Evolutionary conservation across 768 basidiomycete genomes (phyloP), one percentile per base, ranked within the genome.

Genomic region (Naganishia vaughanmartiniae): DNA sequence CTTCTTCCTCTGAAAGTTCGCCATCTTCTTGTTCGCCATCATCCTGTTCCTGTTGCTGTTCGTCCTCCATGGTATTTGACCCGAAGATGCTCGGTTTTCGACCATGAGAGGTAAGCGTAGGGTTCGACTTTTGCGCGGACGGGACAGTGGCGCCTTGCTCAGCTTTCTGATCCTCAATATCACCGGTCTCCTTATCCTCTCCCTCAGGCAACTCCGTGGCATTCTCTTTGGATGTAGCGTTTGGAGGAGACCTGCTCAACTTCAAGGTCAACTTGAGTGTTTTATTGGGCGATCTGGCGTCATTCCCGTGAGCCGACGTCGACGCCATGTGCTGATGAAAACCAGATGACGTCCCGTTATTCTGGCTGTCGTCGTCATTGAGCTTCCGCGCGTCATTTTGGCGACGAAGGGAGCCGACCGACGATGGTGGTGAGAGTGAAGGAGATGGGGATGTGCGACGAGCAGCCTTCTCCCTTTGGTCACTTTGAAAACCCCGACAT

Each of bases 71-170:
- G n/a, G 54, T 67, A 7, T 31, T 30, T 26, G 30, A 45, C 2
- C 65, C 63, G 45, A 45, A 70, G 42, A 69, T 72, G 54, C 36
- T 65, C 30, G 45, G 66, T 26, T 68, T 65, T 4, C 26, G 66
- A 33, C 46, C 71, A 56, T 75, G 74, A 21, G 76, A 75, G 14
- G 72, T 66, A 24, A 72, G 76, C 15, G 46, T n/a, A 34, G 54
- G 74, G 3, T 6, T 60, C 28, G 28, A 15, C 34, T n/a, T 53
- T 34, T 33, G 34, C 21, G 56, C 28, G 26, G 28, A 48, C 45
- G 5, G 30, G 31, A 14, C 54, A 65, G n/a, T 26, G 34, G 28
- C 42, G 36, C 19, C 36, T 63, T 51, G 58, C 54, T 58, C 65
- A 39, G 45, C 60, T 34, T 24, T 30, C 46, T 67, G 57, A 2